Base-by-base conservation (phyloP, 441 rosid genomes). In the Erodium chrysanthum region DNA sequence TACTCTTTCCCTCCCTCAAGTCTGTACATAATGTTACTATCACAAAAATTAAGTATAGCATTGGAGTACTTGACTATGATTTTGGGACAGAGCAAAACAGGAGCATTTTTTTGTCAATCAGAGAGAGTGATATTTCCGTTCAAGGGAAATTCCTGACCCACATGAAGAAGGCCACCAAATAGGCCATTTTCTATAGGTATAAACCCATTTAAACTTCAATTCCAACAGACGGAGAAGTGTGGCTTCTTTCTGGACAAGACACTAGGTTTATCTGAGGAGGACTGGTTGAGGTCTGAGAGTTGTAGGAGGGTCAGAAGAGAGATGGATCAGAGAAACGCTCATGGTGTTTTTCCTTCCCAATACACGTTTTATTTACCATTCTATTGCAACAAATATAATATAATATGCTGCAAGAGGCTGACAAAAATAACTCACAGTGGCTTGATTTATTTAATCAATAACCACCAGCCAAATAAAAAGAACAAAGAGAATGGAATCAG, bases 401-500 rank as follows among this genome's bases (percentile, higher is more conserved):
- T 23, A 3, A 23, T 59, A 59, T 11, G 33, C 7, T 25, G 25
- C 33, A 60, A 60, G 33, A 2, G 35, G 14, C 3, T 12, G 17
- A 23, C 33, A 60, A 60, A 20, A 25, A 23, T 25, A 60, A 60
- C 3, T 27, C 25, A 15, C 5, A 14, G 18, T 44, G 35, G 25
- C 17, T 23, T 60, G 35, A 25, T 60, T 60, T 23, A 25, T 23
- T 14, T 64, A 33, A 29, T 31, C 66, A 64, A 31, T 17, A 31
- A 29, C 18, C 42, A 29, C 21, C 44, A 64, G 12, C 22, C 9
- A 64, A 66, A 73, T 37, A 74, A 63, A 66, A 66, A 67, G 59
- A 72, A 70, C 23, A 71, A 75, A 4, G 21, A 70, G 40, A 73
- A 59, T 59, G 48, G 59, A 70, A 72, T 46, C 61, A 79, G 68